Percentiles rank a stretch among this genome's conserved stretches.
phyloP scores from a whole-genome alignment of 805 yeast species.

The Starmerella apicola region DNA sequence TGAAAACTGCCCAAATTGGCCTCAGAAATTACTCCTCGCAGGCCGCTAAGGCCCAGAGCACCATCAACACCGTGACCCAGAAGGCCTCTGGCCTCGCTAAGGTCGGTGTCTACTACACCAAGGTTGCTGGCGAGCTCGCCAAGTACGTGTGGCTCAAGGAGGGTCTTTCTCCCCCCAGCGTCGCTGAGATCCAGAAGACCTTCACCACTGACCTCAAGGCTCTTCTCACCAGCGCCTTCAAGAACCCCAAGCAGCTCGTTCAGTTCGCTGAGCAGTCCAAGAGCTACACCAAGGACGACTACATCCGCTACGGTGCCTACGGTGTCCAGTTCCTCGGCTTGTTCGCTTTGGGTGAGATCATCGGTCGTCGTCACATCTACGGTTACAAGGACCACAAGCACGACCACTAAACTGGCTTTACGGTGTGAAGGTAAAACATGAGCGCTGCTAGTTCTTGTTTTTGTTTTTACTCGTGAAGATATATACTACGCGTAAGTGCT shows the following conservation, averaged over 20 bases:
- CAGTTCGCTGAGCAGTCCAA: slow-evolving; percentile 38
- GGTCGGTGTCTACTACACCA: slow-evolving; percentile 64
- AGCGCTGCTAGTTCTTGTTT: no score
- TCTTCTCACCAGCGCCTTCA: slow-evolving; percentile 23
- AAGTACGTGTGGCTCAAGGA: slow-evolving; percentile 82
- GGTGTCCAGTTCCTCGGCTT: slow-evolving; percentile 78
- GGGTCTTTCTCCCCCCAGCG: slow-evolving; percentile 82
- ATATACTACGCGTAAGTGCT: no score
- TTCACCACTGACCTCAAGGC: slow-evolving; percentile 37
- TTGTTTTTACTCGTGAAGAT: no score
- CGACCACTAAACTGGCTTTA: slow-evolving; percentile 7
- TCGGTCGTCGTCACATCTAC: slow-evolving; percentile 88
- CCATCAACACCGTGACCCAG: slow-evolving; percentile 29
- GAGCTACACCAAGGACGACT: slow-evolving; percentile 42
- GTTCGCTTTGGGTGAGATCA: slow-evolving; percentile 87
- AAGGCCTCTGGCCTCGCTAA: slow-evolving; percentile 33
- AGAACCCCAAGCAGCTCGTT: slow-evolving; percentile 39
- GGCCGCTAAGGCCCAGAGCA: slow-evolving; percentile 15
- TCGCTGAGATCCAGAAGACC: slow-evolving; percentile 62
- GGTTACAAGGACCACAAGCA: slow-evolving; percentile 44
- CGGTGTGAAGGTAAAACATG: no score
- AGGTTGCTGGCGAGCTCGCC: slow-evolving; percentile 50
- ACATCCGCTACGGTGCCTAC: slow-evolving; percentile 57
- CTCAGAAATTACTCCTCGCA: slow-evolving; percentile 17
- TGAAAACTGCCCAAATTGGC: slow-evolving; percentile 27